Conservation (phyloP, 495 filamentous ascomycete genomes). For the Xanthoparmelia taractica region DNA sequence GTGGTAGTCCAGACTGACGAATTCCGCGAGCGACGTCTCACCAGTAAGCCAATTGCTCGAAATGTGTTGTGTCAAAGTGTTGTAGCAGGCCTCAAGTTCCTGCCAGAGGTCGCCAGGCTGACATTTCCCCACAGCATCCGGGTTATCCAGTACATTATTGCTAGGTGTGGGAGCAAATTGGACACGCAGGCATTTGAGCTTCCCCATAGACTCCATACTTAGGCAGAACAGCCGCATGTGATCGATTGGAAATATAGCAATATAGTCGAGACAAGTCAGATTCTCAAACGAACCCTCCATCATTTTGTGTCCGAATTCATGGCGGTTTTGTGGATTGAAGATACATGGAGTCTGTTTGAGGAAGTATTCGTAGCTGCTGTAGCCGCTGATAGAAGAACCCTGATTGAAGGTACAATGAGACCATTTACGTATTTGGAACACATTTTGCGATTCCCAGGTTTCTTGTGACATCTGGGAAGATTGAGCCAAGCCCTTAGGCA, state of each 20-base stretch:
- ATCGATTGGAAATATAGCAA: slow-evolving; percentile 12
- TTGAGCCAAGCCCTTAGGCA: background rate
- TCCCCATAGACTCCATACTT: background rate
- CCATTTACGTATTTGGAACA: slow-evolving; percentile 8
- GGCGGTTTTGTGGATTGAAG: background rate
- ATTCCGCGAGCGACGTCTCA: background rate
- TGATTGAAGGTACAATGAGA: slow-evolving; percentile 13
- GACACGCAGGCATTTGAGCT: background rate
- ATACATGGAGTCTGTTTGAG: slow-evolving; percentile 1
- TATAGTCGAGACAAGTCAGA: slow-evolving; percentile 1
- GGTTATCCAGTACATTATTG: background rate
- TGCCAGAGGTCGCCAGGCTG: slow-evolving; percentile 14
- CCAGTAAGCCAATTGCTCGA: background rate
- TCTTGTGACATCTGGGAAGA: background rate
- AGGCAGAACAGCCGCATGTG: background rate
- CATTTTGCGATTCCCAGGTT: background rate
- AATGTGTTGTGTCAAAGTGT: background rate
- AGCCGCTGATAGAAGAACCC: slow-evolving; percentile 13
- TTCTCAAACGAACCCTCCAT: background rate
- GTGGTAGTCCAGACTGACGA: slow-evolving; percentile 7
- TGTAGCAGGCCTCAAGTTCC: slow-evolving; percentile 3
- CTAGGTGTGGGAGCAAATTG: slow-evolving; percentile 2
- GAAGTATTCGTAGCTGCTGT: slow-evolving; percentile 18
- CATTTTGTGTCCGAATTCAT: background rate
- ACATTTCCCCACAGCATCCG: background rate